These are phyloP conservation scores for Moelleriella libera DNA, from an alignment of 2,329 filamentous ascomycete species.

Conservation along the genomic window DNA sequence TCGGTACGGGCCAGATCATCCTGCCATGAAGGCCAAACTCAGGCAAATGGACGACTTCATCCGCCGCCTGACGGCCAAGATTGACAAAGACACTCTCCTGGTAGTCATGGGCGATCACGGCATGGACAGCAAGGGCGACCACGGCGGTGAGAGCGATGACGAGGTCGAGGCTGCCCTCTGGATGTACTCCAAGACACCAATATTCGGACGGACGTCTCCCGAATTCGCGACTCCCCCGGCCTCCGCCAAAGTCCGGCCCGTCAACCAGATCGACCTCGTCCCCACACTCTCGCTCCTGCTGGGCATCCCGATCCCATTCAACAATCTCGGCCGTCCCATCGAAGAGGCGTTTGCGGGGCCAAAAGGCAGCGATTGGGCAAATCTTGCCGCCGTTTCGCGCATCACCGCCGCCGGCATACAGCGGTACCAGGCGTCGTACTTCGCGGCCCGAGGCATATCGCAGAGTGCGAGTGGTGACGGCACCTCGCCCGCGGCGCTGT, in stretches of 20 bases:
- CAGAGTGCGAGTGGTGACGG: constrained; percentile 37
- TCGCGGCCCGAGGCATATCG: constrained; percentile 53
- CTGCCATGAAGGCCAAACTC: constrained; percentile 82
- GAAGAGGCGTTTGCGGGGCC: constrained; percentile 78
- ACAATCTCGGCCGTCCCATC: constrained; percentile 85
- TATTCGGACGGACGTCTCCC: constrained; percentile 65
- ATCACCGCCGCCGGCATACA: constrained; percentile 75
- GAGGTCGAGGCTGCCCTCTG: constrained; percentile 89
- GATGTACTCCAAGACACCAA: constrained; percentile 88
- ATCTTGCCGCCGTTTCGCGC: constrained; percentile 62
- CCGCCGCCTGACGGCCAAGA: constrained; percentile 49
- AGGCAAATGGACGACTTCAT: constrained; percentile 81
- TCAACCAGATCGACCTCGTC: constrained; percentile 85
- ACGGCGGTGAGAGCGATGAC: constrained; percentile 95
- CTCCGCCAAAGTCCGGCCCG: constrained; percentile 65
- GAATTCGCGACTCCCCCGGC: constrained; percentile 42
- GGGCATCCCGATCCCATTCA: constrained; percentile 88
- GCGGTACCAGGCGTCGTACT: constrained; percentile 78
- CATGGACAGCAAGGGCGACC: constrained; percentile 94
- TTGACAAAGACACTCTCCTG: constrained; percentile 78
- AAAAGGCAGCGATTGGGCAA: constrained; percentile 57
- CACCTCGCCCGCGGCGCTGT: constrained; percentile 24
- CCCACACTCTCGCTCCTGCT: constrained; percentile 80
- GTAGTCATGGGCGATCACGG: constrained; percentile 99
- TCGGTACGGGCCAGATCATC: constrained; percentile 84